Conservation (phyloP, 169 alveolate species). For the Eimeria brunetti region DNA sequence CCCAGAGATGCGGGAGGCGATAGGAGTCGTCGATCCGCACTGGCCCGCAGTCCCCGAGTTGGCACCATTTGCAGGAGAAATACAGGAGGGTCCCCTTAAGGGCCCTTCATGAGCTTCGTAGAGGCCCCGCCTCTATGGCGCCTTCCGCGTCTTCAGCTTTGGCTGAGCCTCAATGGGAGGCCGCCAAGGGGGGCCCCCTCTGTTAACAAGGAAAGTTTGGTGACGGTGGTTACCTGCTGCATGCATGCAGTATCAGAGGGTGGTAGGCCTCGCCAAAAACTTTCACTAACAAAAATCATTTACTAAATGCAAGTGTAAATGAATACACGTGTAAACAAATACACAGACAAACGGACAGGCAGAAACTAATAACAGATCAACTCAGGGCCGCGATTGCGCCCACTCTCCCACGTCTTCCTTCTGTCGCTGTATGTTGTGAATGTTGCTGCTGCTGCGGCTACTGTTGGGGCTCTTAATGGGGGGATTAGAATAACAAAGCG, state of each 20-base stretch:
- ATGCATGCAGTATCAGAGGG: background rate
- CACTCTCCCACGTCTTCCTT: constrained; percentile 57
- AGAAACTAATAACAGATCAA: background rate
- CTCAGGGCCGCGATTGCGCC: constrained; percentile 36
- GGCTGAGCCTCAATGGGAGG: background rate
- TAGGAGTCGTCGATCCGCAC: constrained; percentile 19
- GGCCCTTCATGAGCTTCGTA: no score
- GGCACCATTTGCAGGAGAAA: background rate
- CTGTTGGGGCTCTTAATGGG: constrained; percentile 40
- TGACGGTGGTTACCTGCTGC: background rate
- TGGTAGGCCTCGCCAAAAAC: background rate
- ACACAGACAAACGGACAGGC: background rate
- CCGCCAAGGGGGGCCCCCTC: background rate
- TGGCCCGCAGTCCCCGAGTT: constrained; percentile 49
- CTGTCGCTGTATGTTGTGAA: constrained; percentile 55
- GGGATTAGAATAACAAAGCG: constrained; percentile 56
- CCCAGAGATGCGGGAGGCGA: constrained; percentile 38
- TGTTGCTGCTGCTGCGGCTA: constrained; percentile 68
- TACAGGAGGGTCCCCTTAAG: background rate
- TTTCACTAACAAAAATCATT: background rate
- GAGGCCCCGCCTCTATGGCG: no score
- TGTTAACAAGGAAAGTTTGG: background rate
- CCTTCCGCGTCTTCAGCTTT: background rate
- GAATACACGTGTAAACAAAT: background rate
- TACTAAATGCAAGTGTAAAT: background rate